phyloP scores from a whole-genome alignment of 1,284 basidiomycete genomes.

The Meira miltonrushii region DNA sequence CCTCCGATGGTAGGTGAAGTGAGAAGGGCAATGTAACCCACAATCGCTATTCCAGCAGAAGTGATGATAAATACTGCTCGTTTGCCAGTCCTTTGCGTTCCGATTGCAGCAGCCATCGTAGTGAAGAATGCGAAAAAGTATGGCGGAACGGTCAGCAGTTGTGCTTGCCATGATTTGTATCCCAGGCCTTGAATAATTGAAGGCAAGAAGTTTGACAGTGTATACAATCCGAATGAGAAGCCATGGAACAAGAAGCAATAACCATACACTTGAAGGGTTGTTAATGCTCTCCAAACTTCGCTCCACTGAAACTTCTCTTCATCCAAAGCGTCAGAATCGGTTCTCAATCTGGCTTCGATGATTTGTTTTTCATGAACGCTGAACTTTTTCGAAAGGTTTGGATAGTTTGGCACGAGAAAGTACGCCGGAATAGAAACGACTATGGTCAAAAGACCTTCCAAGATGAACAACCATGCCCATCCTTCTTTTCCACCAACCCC shows the following conservation, averaged over 20 bases:
- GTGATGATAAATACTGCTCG: constrained; percentile 63
- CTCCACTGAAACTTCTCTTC: constrained; percentile 51
- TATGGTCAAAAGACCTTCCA: constrained; percentile 61
- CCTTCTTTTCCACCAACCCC: constrained; percentile 57
- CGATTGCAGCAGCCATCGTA: constrained; percentile 57
- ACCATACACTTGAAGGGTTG: constrained; percentile 62
- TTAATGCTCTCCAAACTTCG: constrained; percentile 56
- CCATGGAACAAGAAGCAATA: constrained; percentile 52
- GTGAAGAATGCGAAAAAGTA: constrained; percentile 56
- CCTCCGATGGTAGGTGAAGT: constrained; percentile 59
- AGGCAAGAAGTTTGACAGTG: background rate
- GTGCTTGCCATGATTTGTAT: constrained; percentile 62
- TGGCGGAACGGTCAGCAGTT: constrained; percentile 64
- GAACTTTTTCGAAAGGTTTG: constrained; percentile 59
- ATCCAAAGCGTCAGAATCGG: constrained; percentile 60
- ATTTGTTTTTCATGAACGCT: constrained; percentile 58
- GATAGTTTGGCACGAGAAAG: constrained; percentile 62
- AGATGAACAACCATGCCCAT: constrained; percentile 59
- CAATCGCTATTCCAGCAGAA: constrained; percentile 59
- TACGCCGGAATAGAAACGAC: constrained; percentile 58
- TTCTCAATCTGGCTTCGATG: constrained; percentile 57
- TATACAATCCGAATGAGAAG: constrained; percentile 23
- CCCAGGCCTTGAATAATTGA: constrained; percentile 63
- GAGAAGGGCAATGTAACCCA: constrained; percentile 66
- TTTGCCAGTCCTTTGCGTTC: constrained; percentile 55